Conservation (phyloP, 352 stramenopile genomes). For the Globisporangium yorkense region DNA sequence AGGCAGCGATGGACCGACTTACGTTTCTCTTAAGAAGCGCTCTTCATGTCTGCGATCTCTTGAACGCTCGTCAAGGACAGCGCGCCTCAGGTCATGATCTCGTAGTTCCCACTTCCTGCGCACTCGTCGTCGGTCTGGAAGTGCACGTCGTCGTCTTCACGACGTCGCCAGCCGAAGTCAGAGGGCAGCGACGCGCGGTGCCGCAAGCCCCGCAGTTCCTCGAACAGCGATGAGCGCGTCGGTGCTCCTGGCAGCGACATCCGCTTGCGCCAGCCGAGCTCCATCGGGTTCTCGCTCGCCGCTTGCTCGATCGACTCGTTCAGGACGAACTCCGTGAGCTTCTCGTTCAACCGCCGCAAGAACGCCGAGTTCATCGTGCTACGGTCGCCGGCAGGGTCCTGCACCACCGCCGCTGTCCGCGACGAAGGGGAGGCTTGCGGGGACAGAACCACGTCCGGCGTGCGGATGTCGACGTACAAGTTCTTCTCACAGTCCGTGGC, state of each 20-base stretch:
- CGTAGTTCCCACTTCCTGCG: slow-evolving; percentile 15
- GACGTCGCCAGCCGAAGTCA: background rate
- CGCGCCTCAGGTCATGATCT: slow-evolving; percentile 13
- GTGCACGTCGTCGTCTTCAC: slow-evolving; percentile 12
- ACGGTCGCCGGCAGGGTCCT: background rate
- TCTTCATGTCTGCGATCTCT: background rate
- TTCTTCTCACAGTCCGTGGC: background rate
- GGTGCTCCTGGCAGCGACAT: background rate
- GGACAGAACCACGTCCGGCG: slow-evolving; percentile 9
- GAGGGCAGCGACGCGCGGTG: slow-evolving; percentile 1
- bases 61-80: background rate
- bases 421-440: slow-evolving; percentile 5
- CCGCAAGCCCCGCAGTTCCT: slow-evolving; percentile 4
- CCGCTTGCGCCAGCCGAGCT: slow-evolving; percentile 18
- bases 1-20: no score
- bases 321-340: slow-evolving; percentile 20
- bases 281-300: slow-evolving; percentile 14
- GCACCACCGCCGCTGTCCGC: background rate
- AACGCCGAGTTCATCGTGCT: slow-evolving; percentile 1
- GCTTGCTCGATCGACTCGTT: slow-evolving; percentile 14
- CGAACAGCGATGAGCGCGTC: slow-evolving; percentile 7
- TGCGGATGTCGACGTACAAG: background rate
- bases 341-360: slow-evolving; percentile 16
- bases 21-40: no score
- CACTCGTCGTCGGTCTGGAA: slow-evolving; percentile 21